Percentiles rank a stretch among this genome's conserved stretches.
phyloP scores from a whole-genome alignment of 345 rosid species.

The Eucalyptus globulus region DNA sequence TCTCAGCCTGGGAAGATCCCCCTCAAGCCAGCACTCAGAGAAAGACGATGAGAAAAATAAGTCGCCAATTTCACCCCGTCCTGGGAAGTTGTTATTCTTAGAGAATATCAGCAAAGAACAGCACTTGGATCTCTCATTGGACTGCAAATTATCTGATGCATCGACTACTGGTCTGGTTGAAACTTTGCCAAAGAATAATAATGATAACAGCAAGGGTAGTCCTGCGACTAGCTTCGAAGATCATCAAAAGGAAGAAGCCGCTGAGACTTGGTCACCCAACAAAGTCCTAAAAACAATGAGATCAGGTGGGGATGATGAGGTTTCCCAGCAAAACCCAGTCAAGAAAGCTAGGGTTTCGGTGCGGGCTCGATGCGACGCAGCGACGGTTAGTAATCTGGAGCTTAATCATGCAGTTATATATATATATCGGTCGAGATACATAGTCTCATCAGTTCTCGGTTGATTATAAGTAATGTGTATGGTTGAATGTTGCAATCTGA shows the following conservation, averaged over 20 bases:
- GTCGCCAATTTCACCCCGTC: neutral
- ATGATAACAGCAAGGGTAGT: neutral
- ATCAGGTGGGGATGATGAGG: constrained; percentile 30
- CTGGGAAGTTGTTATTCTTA: constrained; percentile 6
- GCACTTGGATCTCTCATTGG: constrained; percentile 33
- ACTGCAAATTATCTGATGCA: constrained; percentile 29
- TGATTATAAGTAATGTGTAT: neutral
- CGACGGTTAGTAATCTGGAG: constrained; percentile 46
- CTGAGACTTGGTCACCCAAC: constrained; percentile 20
- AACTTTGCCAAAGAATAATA: neutral
- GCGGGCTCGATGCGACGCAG: constrained; percentile 73
- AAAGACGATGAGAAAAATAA: constrained; percentile 6
- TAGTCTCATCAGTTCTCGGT: neutral
- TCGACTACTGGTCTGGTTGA: constrained; percentile 14
- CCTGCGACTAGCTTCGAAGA: constrained; percentile 16
- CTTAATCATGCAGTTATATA: neutral
- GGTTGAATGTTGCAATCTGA: neutral
- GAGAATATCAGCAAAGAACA: constrained; percentile 2
- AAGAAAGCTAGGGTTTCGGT: constrained; percentile 93
- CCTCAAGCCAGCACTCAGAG: neutral
- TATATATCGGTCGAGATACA: neutral
- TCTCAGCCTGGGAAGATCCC: constrained; percentile 42
- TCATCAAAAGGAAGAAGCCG: constrained; percentile 25
- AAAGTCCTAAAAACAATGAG: constrained; percentile 19
- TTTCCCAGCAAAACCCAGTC: constrained; percentile 36